phyloP scores from a whole-genome alignment of 2,329 filamentous ascomycete genomes.

The Clarireedia paspali region DNA sequence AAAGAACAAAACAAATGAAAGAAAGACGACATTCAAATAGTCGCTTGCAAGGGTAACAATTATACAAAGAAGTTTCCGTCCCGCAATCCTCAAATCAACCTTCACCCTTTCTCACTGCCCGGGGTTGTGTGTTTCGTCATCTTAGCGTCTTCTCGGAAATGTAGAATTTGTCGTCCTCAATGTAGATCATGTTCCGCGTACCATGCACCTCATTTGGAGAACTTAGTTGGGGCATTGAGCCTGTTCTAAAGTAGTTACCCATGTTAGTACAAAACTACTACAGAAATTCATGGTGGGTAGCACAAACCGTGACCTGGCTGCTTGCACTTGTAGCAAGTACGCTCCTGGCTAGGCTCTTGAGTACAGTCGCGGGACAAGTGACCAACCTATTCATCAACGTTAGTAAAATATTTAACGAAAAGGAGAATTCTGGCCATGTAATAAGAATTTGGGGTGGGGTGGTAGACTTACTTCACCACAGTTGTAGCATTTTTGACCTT shows the following conservation, averaged over 20 bases:
- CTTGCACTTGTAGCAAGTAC: constrained; percentile 97
- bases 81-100: constrained; percentile 27
- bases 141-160: constrained; percentile 23
- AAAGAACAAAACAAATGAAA: constrained; percentile 1
- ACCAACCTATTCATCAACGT: not conserved
- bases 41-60: constrained; percentile 9
- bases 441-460: not conserved
- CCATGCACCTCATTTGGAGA: constrained; percentile 45
- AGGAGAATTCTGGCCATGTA: not conserved
- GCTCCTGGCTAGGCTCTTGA: constrained; percentile 82
- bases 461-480: constrained; percentile 82
- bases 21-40: not conserved
- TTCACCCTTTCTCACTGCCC: constrained; percentile 28
- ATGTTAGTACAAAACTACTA: constrained; percentile 64
- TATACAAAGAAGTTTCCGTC: constrained; percentile 25
- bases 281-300: constrained; percentile 50
- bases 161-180: constrained; percentile 18
- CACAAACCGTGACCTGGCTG: constrained; percentile 37
- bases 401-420: not conserved
- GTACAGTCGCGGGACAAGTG: constrained; percentile 68
- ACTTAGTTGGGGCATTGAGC: constrained; percentile 63
- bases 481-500: constrained; percentile 99
- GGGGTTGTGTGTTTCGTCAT: constrained; percentile 24
- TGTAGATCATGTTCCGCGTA: constrained; percentile 19
- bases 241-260: constrained; percentile 50